phyloP scores from a whole-genome alignment of 2,329 filamentous ascomycete genomes.

The Didymosphaeria variabile region DNA sequence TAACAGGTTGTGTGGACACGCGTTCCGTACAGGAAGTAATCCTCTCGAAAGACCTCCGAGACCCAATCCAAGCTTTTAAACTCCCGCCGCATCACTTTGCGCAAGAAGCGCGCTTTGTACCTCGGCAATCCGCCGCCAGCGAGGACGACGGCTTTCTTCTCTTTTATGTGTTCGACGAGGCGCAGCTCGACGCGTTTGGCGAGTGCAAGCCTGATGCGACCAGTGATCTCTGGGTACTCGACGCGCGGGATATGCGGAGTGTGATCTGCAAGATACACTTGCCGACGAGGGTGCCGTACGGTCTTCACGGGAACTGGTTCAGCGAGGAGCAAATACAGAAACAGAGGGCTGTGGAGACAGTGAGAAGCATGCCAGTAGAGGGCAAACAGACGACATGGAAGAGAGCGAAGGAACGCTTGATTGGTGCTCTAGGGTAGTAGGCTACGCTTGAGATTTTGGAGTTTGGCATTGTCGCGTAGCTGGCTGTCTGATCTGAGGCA shows the following conservation, averaged over 20 bases:
- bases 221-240: slow-evolving; percentile 74
- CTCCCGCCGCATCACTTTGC: slow-evolving; percentile 70
- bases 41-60: slow-evolving; percentile 49
- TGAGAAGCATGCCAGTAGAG: slow-evolving; percentile 29
- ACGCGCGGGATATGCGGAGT: slow-evolving; percentile 69
- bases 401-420: neutral
- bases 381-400: slow-evolving; percentile 4
- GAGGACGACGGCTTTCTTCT: slow-evolving; percentile 76
- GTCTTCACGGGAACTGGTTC: slow-evolving; percentile 61
- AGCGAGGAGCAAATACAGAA: slow-evolving; percentile 43
- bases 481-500: neutral
- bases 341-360: slow-evolving; percentile 37
- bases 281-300: slow-evolving; percentile 75
- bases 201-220: slow-evolving; percentile 52
- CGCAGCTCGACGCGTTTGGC: slow-evolving; percentile 64
- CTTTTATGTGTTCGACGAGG: slow-evolving; percentile 75
- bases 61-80: slow-evolving; percentile 69
- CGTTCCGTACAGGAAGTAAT: slow-evolving; percentile 65
- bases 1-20: slow-evolving; percentile 70
- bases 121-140: slow-evolving; percentile 37
- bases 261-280: slow-evolving; percentile 67
- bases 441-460: neutral
- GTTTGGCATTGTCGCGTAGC: neutral
- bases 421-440: slow-evolving; percentile 11
- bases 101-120: slow-evolving; percentile 73